phyloP scores from a whole-genome alignment of 495 filamentous ascomycete genomes.

The Penicillium verhagenii region DNA sequence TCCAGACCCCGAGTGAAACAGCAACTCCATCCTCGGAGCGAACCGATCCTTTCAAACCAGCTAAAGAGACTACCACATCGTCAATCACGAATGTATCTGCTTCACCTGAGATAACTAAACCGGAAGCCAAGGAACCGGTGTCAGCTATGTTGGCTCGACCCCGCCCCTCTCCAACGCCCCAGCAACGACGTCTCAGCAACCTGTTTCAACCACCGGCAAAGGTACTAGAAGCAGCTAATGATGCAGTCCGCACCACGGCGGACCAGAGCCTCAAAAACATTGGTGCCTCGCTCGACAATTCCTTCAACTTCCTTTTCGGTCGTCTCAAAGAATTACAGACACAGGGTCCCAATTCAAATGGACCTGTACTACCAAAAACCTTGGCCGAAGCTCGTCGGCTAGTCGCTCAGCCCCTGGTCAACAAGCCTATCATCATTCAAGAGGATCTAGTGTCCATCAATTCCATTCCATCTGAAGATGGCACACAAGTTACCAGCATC shows the following conservation, averaged over 20 bases:
- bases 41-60: constrained; percentile 29
- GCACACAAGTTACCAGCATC: constrained; percentile 29
- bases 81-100: constrained; percentile 37
- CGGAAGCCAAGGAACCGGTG: constrained; percentile 32
- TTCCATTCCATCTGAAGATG: constrained; percentile 36
- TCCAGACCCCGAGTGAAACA: constrained; percentile 52
- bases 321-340: constrained; percentile 70
- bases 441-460: constrained; percentile 47
- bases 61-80: constrained; percentile 28
- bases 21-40: constrained; percentile 50
- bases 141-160: constrained; percentile 44
- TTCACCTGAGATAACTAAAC: constrained; percentile 34
- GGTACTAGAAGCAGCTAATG: constrained; percentile 77
- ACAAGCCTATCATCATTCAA: constrained; percentile 50
- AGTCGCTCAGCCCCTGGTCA: constrained; percentile 64
- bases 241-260: constrained; percentile 79
- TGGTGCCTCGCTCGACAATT: constrained; percentile 79
- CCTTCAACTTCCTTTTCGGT: constrained; percentile 91
- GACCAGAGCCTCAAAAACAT: constrained; percentile 91
- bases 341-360: constrained; percentile 39
- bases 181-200: constrained; percentile 70
- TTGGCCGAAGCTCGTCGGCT: constrained; percentile 89
- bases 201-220: constrained; percentile 80
- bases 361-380: constrained; percentile 71
- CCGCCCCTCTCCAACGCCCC: constrained; percentile 41